A percentile compares a stretch with the other conserved stretches of the same genome.
phyloP scores from a whole-genome alignment of 768 basidiomycete species.

The Leucogyrophana mollusca region DNA sequence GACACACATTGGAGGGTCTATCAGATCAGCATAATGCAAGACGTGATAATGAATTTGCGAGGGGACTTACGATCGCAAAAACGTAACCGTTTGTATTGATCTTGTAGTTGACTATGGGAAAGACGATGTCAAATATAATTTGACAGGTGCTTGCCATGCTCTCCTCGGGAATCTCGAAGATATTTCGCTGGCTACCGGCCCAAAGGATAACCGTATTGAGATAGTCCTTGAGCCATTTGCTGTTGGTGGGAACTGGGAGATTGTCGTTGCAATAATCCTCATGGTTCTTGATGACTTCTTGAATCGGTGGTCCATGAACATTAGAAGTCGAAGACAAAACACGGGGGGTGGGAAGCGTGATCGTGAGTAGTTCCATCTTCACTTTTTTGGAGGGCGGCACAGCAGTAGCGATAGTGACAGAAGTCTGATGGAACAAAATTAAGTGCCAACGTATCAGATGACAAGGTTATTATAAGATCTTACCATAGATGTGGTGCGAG shows the following conservation, averaged over 20 bases:
- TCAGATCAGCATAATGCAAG: neutral
- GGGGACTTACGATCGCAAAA: slow-evolving; percentile 2
- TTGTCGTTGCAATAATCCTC: neutral
- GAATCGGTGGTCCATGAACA: no score
- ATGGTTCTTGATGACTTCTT: neutral
- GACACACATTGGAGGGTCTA: slow-evolving; percentile 1
- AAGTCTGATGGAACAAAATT: no score
- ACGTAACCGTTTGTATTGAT: neutral
- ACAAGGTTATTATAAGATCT: no score
- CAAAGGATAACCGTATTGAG: neutral
- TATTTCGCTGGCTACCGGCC: neutral
- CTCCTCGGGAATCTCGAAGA: neutral
- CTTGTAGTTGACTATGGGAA: slow-evolving; percentile 1
- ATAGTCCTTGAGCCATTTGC: neutral
- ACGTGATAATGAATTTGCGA: neutral
- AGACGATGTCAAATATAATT: slow-evolving; percentile 1
- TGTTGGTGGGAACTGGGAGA: neutral
- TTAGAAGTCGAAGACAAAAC: no score
- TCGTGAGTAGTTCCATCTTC: no score
- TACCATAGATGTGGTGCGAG: no score
- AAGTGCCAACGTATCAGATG: no score
- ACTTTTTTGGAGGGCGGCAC: no score
- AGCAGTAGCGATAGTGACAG: no score
- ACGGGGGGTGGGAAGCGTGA: no score
- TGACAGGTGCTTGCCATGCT: neutral